Percentiles rank a stretch among this genome's conserved stretches.
These are phyloP conservation scores for Trichodelitschia bisporula DNA, from an alignment of 495 filamentous ascomycete species.

Conservation along the genomic window DNA sequence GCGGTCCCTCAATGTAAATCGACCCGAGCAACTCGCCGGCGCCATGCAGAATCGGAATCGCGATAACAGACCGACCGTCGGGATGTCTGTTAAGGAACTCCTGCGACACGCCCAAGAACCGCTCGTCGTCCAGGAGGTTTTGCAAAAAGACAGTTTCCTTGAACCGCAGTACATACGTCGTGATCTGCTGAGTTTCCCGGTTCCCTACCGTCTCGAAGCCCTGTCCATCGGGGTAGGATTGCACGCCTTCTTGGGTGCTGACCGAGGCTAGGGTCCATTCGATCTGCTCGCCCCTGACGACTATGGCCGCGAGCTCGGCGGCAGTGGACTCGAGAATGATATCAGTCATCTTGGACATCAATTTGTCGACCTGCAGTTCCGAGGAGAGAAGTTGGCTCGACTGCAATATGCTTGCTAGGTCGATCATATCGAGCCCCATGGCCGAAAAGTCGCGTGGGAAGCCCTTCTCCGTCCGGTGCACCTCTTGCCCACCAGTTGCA, in stretches of 20 bases:
- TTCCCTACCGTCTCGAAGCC: conserved; percentile 36
- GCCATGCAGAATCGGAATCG: conserved; percentile 62
- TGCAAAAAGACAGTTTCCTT: conserved; percentile 63
- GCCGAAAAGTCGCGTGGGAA: conserved; percentile 17
- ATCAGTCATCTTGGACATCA: conserved; percentile 72
- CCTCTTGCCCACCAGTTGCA: conserved; percentile 14
- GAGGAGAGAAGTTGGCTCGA: conserved; percentile 81
- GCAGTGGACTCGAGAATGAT: conserved; percentile 74
- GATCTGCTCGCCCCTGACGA: conserved; percentile 42
- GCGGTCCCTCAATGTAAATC: conserved; percentile 64
- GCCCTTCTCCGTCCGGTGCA: too few relatives aligned
- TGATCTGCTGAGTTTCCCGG: conserved; percentile 52
- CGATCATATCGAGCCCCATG: conserved; percentile 46
- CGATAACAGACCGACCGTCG: conserved; percentile 53
- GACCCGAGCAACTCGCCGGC: conserved; percentile 52
- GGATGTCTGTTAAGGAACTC: conserved; percentile 43
- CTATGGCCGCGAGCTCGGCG: conserved; percentile 56
- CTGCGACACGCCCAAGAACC: conserved; percentile 61
- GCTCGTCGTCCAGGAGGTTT: conserved; percentile 61
- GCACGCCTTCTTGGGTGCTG: conserved; percentile 40
- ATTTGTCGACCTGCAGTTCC: conserved; percentile 58
- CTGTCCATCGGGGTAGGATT: conserved; percentile 33
- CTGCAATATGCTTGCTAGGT: conserved; percentile 64
- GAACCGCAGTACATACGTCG: conserved; percentile 63
- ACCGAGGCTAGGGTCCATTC: conserved; percentile 54